Base-by-base conservation (phyloP, 805 yeast genomes). In the Maudiozyma saulgeensis region DNA sequence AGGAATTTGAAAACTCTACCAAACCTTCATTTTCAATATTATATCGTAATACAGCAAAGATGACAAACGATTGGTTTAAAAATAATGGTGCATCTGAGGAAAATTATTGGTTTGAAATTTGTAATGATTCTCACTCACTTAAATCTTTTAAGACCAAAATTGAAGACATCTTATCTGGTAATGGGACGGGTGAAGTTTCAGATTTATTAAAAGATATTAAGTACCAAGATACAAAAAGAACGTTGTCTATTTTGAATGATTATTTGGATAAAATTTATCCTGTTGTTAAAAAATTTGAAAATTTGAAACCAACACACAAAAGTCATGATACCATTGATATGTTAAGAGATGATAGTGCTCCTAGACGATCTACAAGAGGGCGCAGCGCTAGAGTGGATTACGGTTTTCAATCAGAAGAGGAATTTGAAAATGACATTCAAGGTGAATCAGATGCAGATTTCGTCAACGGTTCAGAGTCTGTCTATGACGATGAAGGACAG, bases 201-300 rank as follows among this genome's bases (percentile, higher is more conserved):
- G 25, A 44, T 26, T 43, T 59, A 12, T 57, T 63, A 41, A 58
- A 56, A 31, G 59, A 59, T 32, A 48, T 53, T 8, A 54, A 60
- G 46, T 58, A 56, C 42, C 56, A 58, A 39, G 50, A 56, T 3
- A 54, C 65, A 8, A 57, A 60, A 41, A 52, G 53, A 41, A 53
- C 59, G 41, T 42, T 63, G 16, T 45, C 48, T 18, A 46, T 46
- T 15, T 37, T 63, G 31, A 55, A 51, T 40, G 57, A 58, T 1
- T 61, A 53, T 32, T 45, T 63, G 32, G 31, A 49, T 8, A 55
- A 55, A n/a, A 44, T 62, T 46, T 52, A 52, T 18, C 50, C 51
- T 43, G 68, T 88, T 28, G 72, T 87, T 55, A 55, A 68, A n/a
- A 86, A 81, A 58, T 86, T 73, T 62, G 87, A 82, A 66, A 71